A percentile compares a stretch with the other conserved stretches of the same genome.
These are phyloP conservation scores for Globisporangium lucens DNA, from an alignment of 352 stramenopile genomes.

Conservation along the genomic window DNA sequence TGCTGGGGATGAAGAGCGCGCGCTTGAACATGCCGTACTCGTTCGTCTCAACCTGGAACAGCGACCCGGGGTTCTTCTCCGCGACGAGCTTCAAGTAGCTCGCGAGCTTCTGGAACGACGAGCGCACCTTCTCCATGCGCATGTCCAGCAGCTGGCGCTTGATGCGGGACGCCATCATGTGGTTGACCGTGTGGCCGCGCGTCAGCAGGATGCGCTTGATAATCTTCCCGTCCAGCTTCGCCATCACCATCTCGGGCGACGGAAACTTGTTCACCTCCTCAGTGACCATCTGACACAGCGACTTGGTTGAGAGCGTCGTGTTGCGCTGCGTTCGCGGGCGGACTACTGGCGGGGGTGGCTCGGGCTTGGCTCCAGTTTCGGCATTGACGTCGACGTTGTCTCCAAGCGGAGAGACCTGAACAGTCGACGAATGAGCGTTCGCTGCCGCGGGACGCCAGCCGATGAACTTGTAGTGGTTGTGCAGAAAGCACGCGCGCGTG, in stretches of 20 bases:
- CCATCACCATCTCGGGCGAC: constrained; percentile 51
- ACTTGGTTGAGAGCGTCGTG: constrained; percentile 78
- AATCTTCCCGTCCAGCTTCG: constrained; percentile 69
- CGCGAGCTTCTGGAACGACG: constrained; percentile 64
- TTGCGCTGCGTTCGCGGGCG: constrained; percentile 51
- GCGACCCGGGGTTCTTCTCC: constrained; percentile 63
- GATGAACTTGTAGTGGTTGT: constrained; percentile 88
- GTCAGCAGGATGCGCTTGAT: constrained; percentile 69
- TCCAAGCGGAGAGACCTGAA: background rate
- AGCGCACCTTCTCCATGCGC: constrained; percentile 49
- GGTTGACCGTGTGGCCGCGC: constrained; percentile 72
- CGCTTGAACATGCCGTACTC: constrained; percentile 57
- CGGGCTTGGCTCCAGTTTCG: background rate
- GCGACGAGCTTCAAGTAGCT: constrained; percentile 62
- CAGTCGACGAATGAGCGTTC: background rate
- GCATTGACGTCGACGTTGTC: background rate
- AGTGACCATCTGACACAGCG: constrained; percentile 69
- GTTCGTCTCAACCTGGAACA: constrained; percentile 48
- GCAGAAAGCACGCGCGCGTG: constrained; percentile 67
- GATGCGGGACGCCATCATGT: constrained; percentile 84
- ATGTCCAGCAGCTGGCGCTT: constrained; percentile 67
- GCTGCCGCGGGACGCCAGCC: constrained; percentile 37
- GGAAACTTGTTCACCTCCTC: constrained; percentile 67
- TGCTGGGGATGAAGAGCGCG: constrained; percentile 54
- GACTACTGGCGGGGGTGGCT: background rate